Base-by-base conservation (phyloP, 1,284 basidiomycete genomes). In the Coniophora puteana region DNA sequence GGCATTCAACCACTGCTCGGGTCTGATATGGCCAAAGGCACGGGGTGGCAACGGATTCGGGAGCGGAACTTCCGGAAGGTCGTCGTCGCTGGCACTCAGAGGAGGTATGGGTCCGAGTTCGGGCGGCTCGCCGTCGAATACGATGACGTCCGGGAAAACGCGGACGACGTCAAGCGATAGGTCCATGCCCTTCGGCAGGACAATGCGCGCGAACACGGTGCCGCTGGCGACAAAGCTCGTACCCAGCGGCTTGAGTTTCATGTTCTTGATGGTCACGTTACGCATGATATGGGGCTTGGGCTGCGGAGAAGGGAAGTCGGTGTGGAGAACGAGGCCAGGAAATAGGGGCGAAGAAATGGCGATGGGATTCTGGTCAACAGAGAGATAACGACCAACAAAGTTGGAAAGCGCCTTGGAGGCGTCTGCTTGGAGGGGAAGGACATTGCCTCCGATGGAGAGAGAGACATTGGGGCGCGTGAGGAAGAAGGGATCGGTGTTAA, bases 21-120 rank as follows among this genome's bases (percentile, higher is more conserved):
- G 83, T 17, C 72, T 61, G 40, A 89, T 81, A 48, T 78, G 81
- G 7, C 77, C 86, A 57, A 89, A 89, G 1, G 87, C 86, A 16
- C 68, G 67, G 27, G 73, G 68, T 3, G 86, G 85, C 5, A 84
- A 58, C 2, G 86, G 84, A 45, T 75, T 67, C 0, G 83, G 77
- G 3, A 81, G 65, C 1, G 71, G 72, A 12, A 64, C 62, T 20
- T 66, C 59, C 1, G 76, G 74, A 5, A 57, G 38, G 13, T 56
- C 56, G 43, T 44, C 41, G 3, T 34, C 43, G 38, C 38, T 14
- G 17, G 32, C 44, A 13, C 43, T 27, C 6, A 41, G 23, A 3
- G 36, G 18, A 28, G 40, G 21, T n/a, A n/a, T n/a, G n/a, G n/a
- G n/a, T n/a, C n/a, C n/a, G 5, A n/a, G 17, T 1, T 65, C 58